Conservation (phyloP, 208 protist genomes). For the Entamoeba moshkovskii region DNA sequence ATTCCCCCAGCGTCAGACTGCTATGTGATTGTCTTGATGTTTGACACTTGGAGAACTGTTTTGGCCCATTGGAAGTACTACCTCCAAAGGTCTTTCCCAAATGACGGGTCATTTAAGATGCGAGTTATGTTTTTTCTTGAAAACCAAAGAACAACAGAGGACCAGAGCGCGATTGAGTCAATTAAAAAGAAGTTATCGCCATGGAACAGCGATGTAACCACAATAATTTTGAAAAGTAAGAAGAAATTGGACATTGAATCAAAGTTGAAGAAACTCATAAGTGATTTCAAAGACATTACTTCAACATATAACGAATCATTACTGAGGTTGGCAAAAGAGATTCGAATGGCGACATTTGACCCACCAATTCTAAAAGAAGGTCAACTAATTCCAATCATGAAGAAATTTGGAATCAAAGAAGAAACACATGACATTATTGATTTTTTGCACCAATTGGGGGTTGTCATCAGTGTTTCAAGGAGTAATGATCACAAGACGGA, state of each 20-base stretch:
- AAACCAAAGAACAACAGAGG: background rate
- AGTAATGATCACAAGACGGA: background rate
- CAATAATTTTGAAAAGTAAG: background rate
- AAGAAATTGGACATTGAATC: background rate
- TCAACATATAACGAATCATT: background rate
- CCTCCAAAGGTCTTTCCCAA: background rate
- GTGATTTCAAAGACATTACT: background rate
- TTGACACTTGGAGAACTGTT: background rate
- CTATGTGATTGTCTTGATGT: background rate
- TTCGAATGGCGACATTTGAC: background rate
- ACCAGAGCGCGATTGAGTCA: background rate
- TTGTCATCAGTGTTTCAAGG: background rate
- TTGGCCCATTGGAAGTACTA: background rate
- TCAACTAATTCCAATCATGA: background rate
- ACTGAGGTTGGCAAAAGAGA: background rate
- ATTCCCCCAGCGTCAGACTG: background rate
- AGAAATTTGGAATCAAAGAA: background rate
- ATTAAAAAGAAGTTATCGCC: background rate
- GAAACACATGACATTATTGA: background rate
- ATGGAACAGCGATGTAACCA: background rate
- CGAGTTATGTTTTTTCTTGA: background rate
- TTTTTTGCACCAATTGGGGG: background rate
- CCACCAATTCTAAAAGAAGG: background rate
- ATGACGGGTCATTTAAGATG: background rate
- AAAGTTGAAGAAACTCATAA: background rate